Base-by-base conservation (phyloP, 305 asterid species). In the Plantago rigida region DNA sequence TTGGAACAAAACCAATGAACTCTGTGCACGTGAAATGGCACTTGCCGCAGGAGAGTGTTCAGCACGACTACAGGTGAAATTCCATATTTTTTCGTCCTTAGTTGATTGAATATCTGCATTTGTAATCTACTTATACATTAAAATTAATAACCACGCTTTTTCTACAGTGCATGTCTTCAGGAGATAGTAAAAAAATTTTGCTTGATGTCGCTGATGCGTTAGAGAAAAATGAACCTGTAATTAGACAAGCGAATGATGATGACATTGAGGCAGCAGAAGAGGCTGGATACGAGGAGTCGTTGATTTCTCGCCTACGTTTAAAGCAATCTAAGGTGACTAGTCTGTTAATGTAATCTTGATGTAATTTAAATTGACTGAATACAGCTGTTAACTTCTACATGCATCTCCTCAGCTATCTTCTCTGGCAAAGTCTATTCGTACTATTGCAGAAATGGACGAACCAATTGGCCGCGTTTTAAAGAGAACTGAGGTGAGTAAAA, bases 41-140 rank as follows among this genome's bases (percentile, higher is more conserved):
- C 68, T 68, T 69, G 82, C 88, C 54, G 92, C 88, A 3, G 65
- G 84, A 71, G 86, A 79, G 68, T 69, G 81, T 75, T 78, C 92
- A 3, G 66, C 71, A 44, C 66, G 64, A 44, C 75, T 84, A 49
- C 87, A 83, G 83, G 90, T 82, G 41, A 48, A 13, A 53, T 36
- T n/a, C 13, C 41, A 11, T 9, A 41, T 11, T 13, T 63, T 26
- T 49, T 3, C 45, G 51, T 39, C 51, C 51, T 17, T 51, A 11
- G 22, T 11, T 12, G 36, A 51, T 59, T 26, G 22, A 14, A 34
- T 41, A 56, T 14, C 9, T 12, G 31, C 31, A 34, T 5, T 31
- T 26, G 12, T 17, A n/a, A 12, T 22, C 5, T 31, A 13, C 36
- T 17, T 9, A 7, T 57, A 58, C 64, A 12, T 47, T n/a, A 44